Evolutionary conservation across 495 filamentous ascomycete species (phyloP).

Genomic region (Darksidea phi): DNA sequence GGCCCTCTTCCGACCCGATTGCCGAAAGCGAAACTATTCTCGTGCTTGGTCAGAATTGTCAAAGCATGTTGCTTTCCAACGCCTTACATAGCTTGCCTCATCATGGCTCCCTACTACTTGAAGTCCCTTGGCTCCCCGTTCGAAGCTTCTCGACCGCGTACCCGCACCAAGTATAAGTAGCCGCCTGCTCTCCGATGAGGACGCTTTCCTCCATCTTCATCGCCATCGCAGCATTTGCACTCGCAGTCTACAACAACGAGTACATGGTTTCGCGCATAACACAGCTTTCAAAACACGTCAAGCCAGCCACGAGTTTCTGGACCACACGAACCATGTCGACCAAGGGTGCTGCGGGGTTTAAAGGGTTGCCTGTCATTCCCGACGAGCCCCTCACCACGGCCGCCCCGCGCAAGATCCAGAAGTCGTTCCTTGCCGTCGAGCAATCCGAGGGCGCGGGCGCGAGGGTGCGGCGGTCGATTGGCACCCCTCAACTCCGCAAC

Average conservation of each 20-base stretch:
- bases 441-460: constrained; percentile 90
- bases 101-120: constrained; percentile 24
- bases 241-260: constrained; percentile 38
- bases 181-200: constrained; percentile 31
- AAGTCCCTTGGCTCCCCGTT: constrained; percentile 9
- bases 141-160: constrained; percentile 27
- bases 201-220: constrained; percentile 39
- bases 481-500: constrained; percentile 77
- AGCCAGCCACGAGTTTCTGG: constrained; percentile 8
- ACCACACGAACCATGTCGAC: constrained; percentile 28
- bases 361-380: constrained; percentile 45
- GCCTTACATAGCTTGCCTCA: constrained; percentile 6
- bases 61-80: constrained; percentile 24
- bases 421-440: constrained; percentile 78
- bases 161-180: constrained; percentile 37
- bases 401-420: constrained; percentile 70
- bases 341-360: constrained; percentile 34
- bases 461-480: constrained; percentile 82
- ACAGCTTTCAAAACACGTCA: constrained; percentile 23
- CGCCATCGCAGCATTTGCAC: constrained; percentile 40
- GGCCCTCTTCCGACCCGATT: neutral
- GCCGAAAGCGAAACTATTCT: neutral
- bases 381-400: constrained; percentile 46
- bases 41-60: constrained; percentile 18
- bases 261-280: constrained; percentile 34